Conservation (phyloP, 176 grass and related monocot genomes). For the Coix lacrymajobi region DNA sequence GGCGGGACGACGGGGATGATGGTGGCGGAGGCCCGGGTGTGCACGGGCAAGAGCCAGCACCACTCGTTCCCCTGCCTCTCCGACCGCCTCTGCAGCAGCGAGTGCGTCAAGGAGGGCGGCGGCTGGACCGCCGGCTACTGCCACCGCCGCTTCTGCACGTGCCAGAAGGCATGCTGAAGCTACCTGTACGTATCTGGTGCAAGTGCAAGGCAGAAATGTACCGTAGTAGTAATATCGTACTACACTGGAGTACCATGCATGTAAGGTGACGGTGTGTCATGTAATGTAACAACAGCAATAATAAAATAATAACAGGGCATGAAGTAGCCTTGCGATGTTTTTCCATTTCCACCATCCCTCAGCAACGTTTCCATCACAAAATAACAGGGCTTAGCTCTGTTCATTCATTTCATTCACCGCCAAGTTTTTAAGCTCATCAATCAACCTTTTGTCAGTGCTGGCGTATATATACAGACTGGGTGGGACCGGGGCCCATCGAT, state of each 20-base stretch:
- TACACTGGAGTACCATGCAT: too few relatives aligned
- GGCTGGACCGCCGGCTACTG: slow-evolving; percentile 33
- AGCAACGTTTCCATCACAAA: too few relatives aligned
- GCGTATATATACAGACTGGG: too few relatives aligned
- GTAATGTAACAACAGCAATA: neutral
- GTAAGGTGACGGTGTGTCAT: neutral
- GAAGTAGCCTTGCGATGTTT: too few relatives aligned
- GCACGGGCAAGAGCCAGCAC: slow-evolving; percentile 38
- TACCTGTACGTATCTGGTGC: too few relatives aligned
- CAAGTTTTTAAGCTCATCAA: too few relatives aligned
- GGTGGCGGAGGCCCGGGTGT: slow-evolving; percentile 33
- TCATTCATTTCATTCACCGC: too few relatives aligned
- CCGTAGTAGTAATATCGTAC: too few relatives aligned
- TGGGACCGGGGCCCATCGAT: too few relatives aligned
- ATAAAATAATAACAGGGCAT: neutral
- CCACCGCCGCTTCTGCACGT: neutral
- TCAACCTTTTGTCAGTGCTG: too few relatives aligned
- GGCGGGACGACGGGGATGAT: neutral
- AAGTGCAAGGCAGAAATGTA: neutral
- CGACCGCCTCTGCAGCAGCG: neutral
- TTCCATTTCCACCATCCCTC: too few relatives aligned
- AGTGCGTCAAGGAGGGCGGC: slow-evolving; percentile 10
- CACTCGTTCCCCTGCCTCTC: slow-evolving; percentile 28
- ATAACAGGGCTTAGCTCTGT: too few relatives aligned
- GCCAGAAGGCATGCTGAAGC: slow-evolving; percentile 30